These are phyloP conservation scores for Cyberlindnera euphorbiiphila DNA, from an alignment of 805 yeast genomes.

Conservation along the genomic window DNA sequence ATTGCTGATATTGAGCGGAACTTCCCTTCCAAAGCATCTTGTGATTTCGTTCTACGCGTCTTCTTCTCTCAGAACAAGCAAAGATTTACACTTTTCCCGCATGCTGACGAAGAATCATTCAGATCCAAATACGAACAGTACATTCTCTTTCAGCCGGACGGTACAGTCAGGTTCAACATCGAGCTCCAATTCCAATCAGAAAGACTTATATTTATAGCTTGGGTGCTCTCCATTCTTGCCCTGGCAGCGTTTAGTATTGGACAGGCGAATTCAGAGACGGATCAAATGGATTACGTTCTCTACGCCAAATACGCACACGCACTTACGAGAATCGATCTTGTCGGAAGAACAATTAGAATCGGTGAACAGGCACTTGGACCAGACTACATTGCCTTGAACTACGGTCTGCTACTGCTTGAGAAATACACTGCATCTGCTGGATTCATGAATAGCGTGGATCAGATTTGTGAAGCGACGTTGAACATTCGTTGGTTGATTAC, in stretches of 20 bases:
- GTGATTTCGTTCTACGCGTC: slow-evolving; percentile 2
- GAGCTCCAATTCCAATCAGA: slow-evolving; percentile 3
- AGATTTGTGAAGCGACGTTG: slow-evolving; percentile 15
- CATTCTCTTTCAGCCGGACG: slow-evolving; percentile 5
- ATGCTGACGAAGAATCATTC: slow-evolving; percentile 12
- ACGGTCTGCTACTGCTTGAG: slow-evolving; percentile 10
- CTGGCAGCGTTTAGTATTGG: slow-evolving; percentile 10
- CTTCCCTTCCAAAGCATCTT: slow-evolving; percentile 6
- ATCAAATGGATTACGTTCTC: slow-evolving; percentile 9
- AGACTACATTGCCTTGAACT: slow-evolving; percentile 9
- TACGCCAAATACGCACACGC: slow-evolving; percentile 16
- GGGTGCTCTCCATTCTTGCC: slow-evolving; percentile 9
- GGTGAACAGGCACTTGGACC: slow-evolving; percentile 10
- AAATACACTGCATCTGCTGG: slow-evolving; percentile 17
- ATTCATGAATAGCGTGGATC: slow-evolving; percentile 12
- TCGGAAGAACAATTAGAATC: slow-evolving; percentile 9
- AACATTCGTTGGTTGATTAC: slow-evolving; percentile 11
- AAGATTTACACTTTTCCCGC: slow-evolving; percentile 15
- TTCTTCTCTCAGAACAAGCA: slow-evolving; percentile 13
- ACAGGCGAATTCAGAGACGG: slow-evolving; percentile 7
- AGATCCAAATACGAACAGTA: background rate
- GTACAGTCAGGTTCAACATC: slow-evolving; percentile 8
- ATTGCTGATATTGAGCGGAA: slow-evolving; percentile 10
- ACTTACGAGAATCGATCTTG: slow-evolving; percentile 10
- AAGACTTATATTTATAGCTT: slow-evolving; percentile 10